Percentiles rank a stretch among this genome's conserved stretches.
These are phyloP conservation scores for Colletotrichum magnum DNA, from an alignment of 2,329 filamentous ascomycete species.

Conservation along the genomic window DNA sequence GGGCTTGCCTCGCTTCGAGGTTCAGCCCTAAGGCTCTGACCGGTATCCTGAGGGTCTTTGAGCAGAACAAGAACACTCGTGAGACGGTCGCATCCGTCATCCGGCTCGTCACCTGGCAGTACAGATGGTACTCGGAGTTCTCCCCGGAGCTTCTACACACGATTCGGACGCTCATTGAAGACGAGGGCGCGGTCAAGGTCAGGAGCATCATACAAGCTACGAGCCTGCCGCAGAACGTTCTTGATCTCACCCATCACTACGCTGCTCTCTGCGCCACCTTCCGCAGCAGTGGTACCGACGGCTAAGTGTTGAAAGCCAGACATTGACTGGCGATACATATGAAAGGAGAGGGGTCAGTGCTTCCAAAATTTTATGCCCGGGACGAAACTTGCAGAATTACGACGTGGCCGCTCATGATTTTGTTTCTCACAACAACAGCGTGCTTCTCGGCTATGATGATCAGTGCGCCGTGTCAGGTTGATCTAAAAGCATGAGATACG, in stretches of 20 bases:
- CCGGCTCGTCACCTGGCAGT: slow-evolving; percentile 95
- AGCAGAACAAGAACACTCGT: slow-evolving; percentile 82
- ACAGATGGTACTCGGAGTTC: slow-evolving; percentile 99
- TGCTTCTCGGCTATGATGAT: slow-evolving; percentile 15
- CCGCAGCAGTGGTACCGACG: slow-evolving; percentile 92
- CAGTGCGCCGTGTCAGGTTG: slow-evolving; percentile 27
- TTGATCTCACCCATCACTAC: slow-evolving; percentile 97
- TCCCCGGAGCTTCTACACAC: slow-evolving; percentile 90
- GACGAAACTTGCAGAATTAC: slow-evolving; percentile 24
- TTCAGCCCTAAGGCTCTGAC: slow-evolving; percentile 95
- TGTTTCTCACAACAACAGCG: slow-evolving; percentile 13
- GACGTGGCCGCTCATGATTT: slow-evolving; percentile 27
- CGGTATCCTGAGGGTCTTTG: slow-evolving; percentile 85
- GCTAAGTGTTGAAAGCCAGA: slow-evolving; percentile 59
- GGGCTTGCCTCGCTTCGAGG: slow-evolving; percentile 85
- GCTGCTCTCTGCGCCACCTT: slow-evolving; percentile 95
- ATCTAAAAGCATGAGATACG: slow-evolving; percentile 28
- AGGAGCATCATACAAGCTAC: slow-evolving; percentile 97
- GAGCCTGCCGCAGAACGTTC: slow-evolving; percentile 90
- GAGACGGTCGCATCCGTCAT: slow-evolving; percentile 90
- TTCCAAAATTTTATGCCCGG: slow-evolving; percentile 20
- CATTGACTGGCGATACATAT: not conserved
- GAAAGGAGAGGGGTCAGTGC: slow-evolving; percentile 11
- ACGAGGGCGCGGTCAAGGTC: slow-evolving; percentile 97
- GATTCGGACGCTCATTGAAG: slow-evolving; percentile 93